Percentiles rank a stretch among this genome's conserved stretches.
Evolutionary conservation across 2,329 filamentous ascomycete genomes (phyloP).

Genomic region (Diplodia corticola): DNA sequence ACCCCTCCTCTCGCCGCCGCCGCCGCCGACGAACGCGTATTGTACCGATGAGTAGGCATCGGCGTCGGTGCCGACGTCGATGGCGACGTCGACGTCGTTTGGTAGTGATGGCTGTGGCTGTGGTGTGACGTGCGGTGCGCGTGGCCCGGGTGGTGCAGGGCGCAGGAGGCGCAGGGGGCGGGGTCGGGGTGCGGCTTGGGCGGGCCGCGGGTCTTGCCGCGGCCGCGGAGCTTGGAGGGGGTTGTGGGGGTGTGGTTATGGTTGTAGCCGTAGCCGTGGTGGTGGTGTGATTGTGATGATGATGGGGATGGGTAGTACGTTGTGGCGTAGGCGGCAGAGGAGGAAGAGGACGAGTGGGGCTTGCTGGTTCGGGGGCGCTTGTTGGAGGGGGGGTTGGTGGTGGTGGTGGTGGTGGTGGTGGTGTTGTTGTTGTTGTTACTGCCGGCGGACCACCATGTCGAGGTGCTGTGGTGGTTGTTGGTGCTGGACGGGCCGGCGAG

Average conservation of each 20-base stretch:
- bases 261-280: not conserved
- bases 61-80: not conserved
- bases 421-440: not conserved
- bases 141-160: constrained; percentile 16
- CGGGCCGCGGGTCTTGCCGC: constrained; percentile 7
- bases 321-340: no score
- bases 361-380: constrained; percentile 5
- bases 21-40: not conserved
- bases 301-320: not conserved
- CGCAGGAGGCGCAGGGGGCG: constrained; percentile 1
- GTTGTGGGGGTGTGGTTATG: not conserved
- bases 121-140: not conserved
- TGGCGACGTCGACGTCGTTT: not conserved
- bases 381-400: not conserved
- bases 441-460: not conserved
- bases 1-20: no score
- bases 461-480: not conserved
- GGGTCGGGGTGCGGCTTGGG: not conserved
- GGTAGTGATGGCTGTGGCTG: not conserved
- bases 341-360: not conserved
- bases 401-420: not conserved
- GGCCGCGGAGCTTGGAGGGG: constrained; percentile 2
- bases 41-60: not conserved
- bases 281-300: not conserved
- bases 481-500: not conserved